phyloP scores from a whole-genome alignment of 306 rosid genomes.

The Cyclanthera cordifolia region DNA sequence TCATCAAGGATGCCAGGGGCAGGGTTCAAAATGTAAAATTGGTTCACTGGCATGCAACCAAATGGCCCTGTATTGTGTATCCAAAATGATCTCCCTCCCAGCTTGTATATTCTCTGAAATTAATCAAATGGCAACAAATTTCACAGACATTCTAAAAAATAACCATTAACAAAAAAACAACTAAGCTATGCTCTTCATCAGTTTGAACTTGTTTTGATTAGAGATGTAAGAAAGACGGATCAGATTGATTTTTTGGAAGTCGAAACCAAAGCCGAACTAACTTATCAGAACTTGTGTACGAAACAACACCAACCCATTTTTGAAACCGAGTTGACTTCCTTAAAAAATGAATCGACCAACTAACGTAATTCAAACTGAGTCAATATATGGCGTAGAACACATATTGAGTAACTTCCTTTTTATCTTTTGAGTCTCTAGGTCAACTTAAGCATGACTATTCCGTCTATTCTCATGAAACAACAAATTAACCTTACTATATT shows the following conservation, averaged over 20 bases:
- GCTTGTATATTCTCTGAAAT: conserved; percentile 45
- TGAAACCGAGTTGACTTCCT: neutral
- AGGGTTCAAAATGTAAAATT: conserved; percentile 51
- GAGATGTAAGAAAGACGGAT: neutral
- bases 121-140: neutral
- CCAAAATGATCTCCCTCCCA: conserved; percentile 85
- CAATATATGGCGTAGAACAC: neutral
- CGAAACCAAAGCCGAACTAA: neutral
- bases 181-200: neutral
- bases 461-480: too few species aligned
- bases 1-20: conserved; percentile 46
- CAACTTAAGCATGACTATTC: too few species aligned
- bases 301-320: neutral
- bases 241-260: neutral
- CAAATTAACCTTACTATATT: too few species aligned
- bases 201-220: neutral
- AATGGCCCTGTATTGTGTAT: conserved; percentile 86
- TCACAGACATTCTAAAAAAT: neutral
- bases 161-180: neutral
- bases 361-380: neutral
- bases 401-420: neutral
- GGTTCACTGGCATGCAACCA: conserved; percentile 70
- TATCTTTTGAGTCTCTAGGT: too few species aligned
- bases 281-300: neutral
- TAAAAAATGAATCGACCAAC: neutral